A percentile compares a stretch with the other conserved stretches of the same genome.
These are phyloP conservation scores for Lichtheimia ornata DNA, from an alignment of 371 early-diverging fungal genomes.

Conservation along the genomic window DNA sequence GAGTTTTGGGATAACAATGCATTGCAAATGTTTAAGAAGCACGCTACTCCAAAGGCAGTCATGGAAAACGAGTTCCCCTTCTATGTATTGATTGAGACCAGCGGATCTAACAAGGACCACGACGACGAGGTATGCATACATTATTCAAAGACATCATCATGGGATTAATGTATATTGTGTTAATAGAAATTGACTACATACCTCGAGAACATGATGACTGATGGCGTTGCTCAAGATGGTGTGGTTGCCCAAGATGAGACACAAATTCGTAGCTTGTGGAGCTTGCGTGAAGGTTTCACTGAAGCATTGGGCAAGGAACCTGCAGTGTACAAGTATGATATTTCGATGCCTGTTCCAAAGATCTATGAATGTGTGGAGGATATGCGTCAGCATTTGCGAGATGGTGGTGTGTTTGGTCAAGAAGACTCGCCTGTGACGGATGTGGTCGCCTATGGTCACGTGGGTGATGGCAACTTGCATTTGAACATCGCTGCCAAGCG, in stretches of 20 bases:
- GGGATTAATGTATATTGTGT: neutral
- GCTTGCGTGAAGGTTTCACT: slow-evolving; percentile 90
- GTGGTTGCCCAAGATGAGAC: slow-evolving; percentile 88
- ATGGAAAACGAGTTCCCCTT: slow-evolving; percentile 76
- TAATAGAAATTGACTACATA: slow-evolving; percentile 67
- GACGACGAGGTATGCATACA: slow-evolving; percentile 67
- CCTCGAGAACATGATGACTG: slow-evolving; percentile 70
- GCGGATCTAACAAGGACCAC: slow-evolving; percentile 90
- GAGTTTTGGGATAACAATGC: slow-evolving; percentile 92
- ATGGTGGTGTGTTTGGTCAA: slow-evolving; percentile 54
- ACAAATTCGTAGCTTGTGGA: slow-evolving; percentile 78
- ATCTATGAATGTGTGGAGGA: slow-evolving; percentile 87
- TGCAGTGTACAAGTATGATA: slow-evolving; percentile 91
- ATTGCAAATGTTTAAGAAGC: slow-evolving; percentile 69
- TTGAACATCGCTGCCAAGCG: slow-evolving; percentile 82
- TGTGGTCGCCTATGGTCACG: slow-evolving; percentile 91
- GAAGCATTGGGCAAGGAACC: slow-evolving; percentile 87
- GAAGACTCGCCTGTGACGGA: slow-evolving; percentile 62
- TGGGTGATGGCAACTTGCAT: slow-evolving; percentile 93
- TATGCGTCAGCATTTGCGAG: slow-evolving; percentile 67
- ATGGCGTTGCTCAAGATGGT: slow-evolving; percentile 80
- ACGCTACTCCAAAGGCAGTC: slow-evolving; percentile 64
- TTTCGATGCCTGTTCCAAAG: slow-evolving; percentile 82
- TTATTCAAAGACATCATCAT: neutral
- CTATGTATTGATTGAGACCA: slow-evolving; percentile 92